Evolutionary conservation across 2,329 filamentous ascomycete species (phyloP).

Genomic region (Phialophora tarda): DNA sequence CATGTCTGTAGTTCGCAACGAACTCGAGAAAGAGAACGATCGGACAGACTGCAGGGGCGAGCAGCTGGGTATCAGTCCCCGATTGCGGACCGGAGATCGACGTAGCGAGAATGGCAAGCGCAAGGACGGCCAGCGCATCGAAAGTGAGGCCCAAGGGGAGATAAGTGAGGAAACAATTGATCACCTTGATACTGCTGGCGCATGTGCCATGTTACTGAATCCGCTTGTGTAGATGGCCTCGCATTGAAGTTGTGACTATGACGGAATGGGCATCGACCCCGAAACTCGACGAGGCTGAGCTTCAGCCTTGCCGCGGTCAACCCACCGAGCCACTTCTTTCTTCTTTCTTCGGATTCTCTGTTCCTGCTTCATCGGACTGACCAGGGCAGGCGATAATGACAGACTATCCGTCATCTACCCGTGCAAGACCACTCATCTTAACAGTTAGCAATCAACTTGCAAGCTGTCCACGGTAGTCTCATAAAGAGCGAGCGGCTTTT

Average conservation of each 20-base stretch:
- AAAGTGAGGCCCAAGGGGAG: conserved; percentile 15
- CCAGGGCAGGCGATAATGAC: background rate
- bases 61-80: background rate
- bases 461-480: background rate
- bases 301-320: background rate
- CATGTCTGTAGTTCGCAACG: conserved; percentile 63
- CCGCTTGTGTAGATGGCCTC: background rate
- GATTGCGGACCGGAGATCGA: conserved; percentile 23
- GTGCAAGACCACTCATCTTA: background rate
- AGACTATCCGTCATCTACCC: background rate
- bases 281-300: conserved; percentile 1
- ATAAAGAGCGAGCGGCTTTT: background rate
- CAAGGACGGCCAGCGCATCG: conserved; percentile 37
- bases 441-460: background rate
- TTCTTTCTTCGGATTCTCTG: background rate
- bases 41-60: conserved; percentile 41
- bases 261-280: background rate
- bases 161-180: conserved; percentile 4
- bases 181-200: conserved; percentile 6
- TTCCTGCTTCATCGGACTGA: background rate
- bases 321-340: background rate
- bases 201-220: conserved; percentile 10
- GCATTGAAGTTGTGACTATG: background rate
- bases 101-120: conserved; percentile 34
- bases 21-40: conserved; percentile 48